Evolutionary conservation across 1,139 yeast species (phyloP).

Genomic region (Candida sanyaensis): DNA sequence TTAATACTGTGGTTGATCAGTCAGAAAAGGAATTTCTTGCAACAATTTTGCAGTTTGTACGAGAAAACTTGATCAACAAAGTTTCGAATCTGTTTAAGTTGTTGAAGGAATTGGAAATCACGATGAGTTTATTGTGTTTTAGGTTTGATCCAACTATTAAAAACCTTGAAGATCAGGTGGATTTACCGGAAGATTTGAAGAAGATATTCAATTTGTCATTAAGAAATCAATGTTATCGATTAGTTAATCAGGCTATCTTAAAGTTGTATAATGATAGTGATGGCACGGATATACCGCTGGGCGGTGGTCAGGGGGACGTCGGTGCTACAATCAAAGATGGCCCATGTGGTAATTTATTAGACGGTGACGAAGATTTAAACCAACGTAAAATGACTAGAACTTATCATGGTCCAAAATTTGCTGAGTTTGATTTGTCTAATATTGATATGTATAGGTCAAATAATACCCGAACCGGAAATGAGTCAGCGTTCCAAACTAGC

Average conservation of each 20-base stretch:
- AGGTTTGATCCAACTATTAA: constrained; percentile 38
- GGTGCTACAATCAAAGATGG: not conserved
- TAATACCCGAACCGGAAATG: not conserved
- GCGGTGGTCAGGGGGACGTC: constrained; percentile 13
- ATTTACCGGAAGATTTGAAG: constrained; percentile 54
- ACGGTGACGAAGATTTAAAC: constrained; percentile 4
- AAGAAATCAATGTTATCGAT: constrained; percentile 57
- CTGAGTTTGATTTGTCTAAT: constrained; percentile 18
- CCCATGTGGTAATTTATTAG: constrained; percentile 1
- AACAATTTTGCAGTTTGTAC: constrained; percentile 59
- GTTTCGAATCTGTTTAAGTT: constrained; percentile 52
- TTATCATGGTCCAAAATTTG: constrained; percentile 20
- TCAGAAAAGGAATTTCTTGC: constrained; percentile 53
- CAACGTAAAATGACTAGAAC: constrained; percentile 8
- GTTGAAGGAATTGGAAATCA: constrained; percentile 64
- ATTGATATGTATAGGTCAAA: constrained; percentile 10
- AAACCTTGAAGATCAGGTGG: constrained; percentile 37
- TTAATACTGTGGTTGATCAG: constrained; percentile 22
- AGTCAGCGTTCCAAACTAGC: no score
- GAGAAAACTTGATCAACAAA: constrained; percentile 59
- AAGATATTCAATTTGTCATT: constrained; percentile 54
- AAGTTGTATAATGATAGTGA: constrained; percentile 22
- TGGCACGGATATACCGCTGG: constrained; percentile 13
- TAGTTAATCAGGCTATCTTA: constrained; percentile 56
- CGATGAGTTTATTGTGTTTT: constrained; percentile 70